Percentiles rank a stretch among this genome's conserved stretches.
These are phyloP conservation scores for Akebia trifoliata DNA, from an alignment of 164 flowering plant species.

Conservation along the genomic window DNA sequence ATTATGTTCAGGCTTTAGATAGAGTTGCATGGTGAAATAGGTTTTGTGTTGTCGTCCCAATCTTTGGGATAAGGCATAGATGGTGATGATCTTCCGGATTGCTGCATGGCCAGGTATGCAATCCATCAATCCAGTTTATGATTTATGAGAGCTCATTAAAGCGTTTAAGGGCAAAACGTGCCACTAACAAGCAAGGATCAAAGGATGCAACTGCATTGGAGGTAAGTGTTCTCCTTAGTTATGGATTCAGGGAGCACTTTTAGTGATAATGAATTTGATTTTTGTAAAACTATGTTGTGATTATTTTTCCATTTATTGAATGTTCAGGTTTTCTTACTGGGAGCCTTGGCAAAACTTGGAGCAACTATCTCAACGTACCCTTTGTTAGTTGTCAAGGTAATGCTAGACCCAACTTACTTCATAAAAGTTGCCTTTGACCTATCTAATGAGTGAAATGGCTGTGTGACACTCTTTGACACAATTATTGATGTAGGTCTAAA, in stretches of 20 bases:
- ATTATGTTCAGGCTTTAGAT: neutral
- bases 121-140: constrained; percentile 89
- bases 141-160: constrained; percentile 65
- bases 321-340: constrained; percentile 58
- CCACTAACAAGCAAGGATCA: constrained; percentile 26
- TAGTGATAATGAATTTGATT: too few relatives aligned
- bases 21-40: neutral
- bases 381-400: constrained; percentile 79
- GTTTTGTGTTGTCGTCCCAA: neutral
- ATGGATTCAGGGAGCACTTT: too few relatives aligned
- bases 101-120: constrained; percentile 53
- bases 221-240: too few relatives aligned
- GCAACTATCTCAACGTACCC: constrained; percentile 82
- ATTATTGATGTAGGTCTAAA: too few relatives aligned
- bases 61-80: neutral
- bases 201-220: constrained; percentile 57
- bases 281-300: neutral
- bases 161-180: constrained; percentile 51
- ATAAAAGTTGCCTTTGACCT: too few relatives aligned
- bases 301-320: constrained; percentile 1
- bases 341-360: constrained; percentile 79
- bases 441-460: too few relatives aligned
- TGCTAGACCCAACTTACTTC: too few relatives aligned
- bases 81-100: neutral
- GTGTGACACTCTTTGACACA: too few relatives aligned